phyloP scores from a whole-genome alignment of 2,329 filamentous ascomycete genomes.

The Annulohypoxylon truncatum region DNA sequence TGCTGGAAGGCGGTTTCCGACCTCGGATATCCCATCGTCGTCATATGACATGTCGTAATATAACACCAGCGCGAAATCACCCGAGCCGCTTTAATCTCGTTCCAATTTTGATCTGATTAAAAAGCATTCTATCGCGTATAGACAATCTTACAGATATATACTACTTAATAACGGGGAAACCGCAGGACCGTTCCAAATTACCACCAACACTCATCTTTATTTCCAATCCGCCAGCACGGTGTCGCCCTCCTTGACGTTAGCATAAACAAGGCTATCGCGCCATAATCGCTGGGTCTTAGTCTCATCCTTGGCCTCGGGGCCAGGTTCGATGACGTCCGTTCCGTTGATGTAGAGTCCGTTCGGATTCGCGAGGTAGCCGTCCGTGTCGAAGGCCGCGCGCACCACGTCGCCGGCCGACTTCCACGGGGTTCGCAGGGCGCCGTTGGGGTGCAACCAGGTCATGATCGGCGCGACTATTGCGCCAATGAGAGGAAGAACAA shows the following conservation, averaged over 20 bases:
- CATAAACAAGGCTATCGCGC: constrained; percentile 34
- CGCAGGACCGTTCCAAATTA: background rate
- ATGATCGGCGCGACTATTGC: constrained; percentile 33
- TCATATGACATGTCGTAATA: background rate
- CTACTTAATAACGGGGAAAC: background rate
- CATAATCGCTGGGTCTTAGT: constrained; percentile 32
- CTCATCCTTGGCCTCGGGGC: constrained; percentile 39
- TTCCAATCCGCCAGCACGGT: constrained; percentile 36
- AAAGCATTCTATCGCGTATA: constrained; percentile 6
- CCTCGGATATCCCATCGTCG: constrained; percentile 7
- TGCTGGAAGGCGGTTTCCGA: constrained; percentile 21
- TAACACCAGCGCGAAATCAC: constrained; percentile 4
- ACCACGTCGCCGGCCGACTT: constrained; percentile 48
- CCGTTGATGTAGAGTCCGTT: constrained; percentile 41
- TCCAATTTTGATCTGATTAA: constrained; percentile 2
- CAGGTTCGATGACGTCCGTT: constrained; percentile 16
- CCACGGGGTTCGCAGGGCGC: constrained; percentile 41
- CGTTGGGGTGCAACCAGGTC: constrained; percentile 43
- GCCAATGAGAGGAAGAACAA: constrained; percentile 31
- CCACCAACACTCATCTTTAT: constrained; percentile 16
- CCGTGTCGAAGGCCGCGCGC: constrained; percentile 44
- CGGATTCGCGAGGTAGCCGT: constrained; percentile 35
- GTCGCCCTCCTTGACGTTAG: constrained; percentile 35
- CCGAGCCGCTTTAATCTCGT: constrained; percentile 1
- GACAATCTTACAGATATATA: background rate